These are phyloP conservation scores for Botrytis paeoniae DNA, from an alignment of 2,329 filamentous ascomycete genomes.

Conservation along the genomic window DNA sequence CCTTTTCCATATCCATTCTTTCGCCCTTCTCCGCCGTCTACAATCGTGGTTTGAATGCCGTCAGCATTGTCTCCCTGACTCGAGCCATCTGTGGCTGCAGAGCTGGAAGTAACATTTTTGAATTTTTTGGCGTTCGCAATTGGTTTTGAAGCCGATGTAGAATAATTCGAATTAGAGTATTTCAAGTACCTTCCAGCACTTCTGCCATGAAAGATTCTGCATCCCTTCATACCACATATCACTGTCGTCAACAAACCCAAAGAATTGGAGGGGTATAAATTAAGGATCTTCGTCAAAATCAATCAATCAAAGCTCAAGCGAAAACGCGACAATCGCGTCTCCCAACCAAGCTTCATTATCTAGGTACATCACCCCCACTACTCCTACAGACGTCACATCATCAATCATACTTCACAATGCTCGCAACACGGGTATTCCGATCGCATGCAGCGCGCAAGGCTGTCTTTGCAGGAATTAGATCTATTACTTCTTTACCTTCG, in stretches of 20 bases:
- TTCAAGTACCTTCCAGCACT: conserved; percentile 18
- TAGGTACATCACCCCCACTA: not conserved
- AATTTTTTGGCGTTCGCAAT: not conserved
- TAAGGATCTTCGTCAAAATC: conserved; percentile 6
- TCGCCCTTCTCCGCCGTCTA: not conserved
- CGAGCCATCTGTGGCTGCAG: not conserved
- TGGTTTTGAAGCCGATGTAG: not conserved
- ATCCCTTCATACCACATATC: conserved; percentile 35
- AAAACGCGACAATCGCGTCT: conserved; percentile 27
- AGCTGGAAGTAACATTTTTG: not conserved
- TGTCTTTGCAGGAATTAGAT: conserved; percentile 26
- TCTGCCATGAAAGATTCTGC: conserved; percentile 27
- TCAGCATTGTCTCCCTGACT: not conserved
- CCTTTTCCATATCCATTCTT: not conserved
- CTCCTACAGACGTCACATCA: not conserved
- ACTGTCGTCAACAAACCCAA: not conserved
- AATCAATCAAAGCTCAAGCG: conserved; percentile 10
- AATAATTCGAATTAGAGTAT: not conserved
- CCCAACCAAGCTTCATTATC: conserved; percentile 8
- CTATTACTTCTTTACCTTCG: conserved; percentile 30
- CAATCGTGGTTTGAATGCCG: not conserved
- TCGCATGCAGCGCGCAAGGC: conserved; percentile 29
- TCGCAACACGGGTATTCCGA: conserved; percentile 31
- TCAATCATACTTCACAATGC: conserved; percentile 27
- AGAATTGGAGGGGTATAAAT: not conserved